Base-by-base conservation (phyloP, 495 filamentous ascomycete species). In the Aspergillus carlsbadensis region DNA sequence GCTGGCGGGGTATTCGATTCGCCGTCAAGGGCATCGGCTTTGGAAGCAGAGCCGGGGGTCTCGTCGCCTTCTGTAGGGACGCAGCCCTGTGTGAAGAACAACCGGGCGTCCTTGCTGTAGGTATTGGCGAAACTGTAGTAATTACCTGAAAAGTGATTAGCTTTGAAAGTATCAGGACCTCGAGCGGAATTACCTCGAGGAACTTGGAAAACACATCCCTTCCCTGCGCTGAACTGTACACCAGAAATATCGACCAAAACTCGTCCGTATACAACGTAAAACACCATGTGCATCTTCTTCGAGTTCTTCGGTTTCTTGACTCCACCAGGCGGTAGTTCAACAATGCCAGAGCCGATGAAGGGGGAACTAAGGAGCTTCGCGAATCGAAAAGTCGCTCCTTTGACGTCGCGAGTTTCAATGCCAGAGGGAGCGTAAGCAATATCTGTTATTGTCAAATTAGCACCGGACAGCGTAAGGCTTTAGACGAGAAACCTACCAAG, bases 221-320 rank as follows among this genome's bases (percentile, higher is more conserved):
- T 89, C 11, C 87, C 82, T 55, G 96, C 89, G 56, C 85, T 81
- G 66, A 96, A 97, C 59, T 78, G 77, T n/a, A 84, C 89, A n/a
- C 87, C 86, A 1, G 76, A 77, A 8, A 80, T 73, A 57, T 88
- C 88, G 11, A 98, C 82, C 44, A 83, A 86, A 34, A 96, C 91
- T 45, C 84, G 81, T 6, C 94, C 94, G 18, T 78, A 70, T 54
- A 88, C 84, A 29, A 98, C 87, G 68, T 94, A 97, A 66, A 98
- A 97, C 0, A 88, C 87, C 86, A 98, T 90, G 60, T 96, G 91
- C 87, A 96, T 96, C 70, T 87, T 90, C 49, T 93, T 82, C 5
- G 87, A 86, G 63, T 96, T 96, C 78, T 98, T 98, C 15, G 84
- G 81, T 59, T 87, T 81, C 80, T 98, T 98, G 45, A 85, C 78